Base-by-base conservation (phyloP, 1,139 yeast species). In the Diutina sp. region DNA sequence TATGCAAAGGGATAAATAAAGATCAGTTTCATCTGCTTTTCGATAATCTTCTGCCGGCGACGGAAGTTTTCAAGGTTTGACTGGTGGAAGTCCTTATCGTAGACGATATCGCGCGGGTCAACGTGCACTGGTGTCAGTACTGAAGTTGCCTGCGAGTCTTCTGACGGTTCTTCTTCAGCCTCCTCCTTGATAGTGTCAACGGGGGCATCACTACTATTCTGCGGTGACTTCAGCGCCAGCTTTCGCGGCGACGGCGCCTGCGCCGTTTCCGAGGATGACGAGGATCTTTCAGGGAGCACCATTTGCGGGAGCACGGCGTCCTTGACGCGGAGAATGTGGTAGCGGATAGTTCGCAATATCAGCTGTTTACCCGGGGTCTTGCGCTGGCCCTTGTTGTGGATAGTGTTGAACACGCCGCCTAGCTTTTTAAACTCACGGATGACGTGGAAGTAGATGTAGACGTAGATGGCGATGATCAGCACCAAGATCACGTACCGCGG, bases 1-100 rank as follows among this genome's bases (percentile, higher is more conserved):
- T 89, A 90, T 1, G 96, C 87, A 50, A 86, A 72, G 1, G 97
- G 97, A 67, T 90, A 90, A 50, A 90, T 77, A 67, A 90, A 89
- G 55, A 90, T 85, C 21, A 87, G 77, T 62, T 84, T 84, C 79
- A 89, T 83, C 69, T 90, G 96, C 59, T 84, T 84, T 64, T 85
- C 84, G 58, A 90, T 87, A 61, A 82, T 77, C 46, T 77, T 69
- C 61, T 89, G 84, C 38, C 93, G 75, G 58, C 74, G 70, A 60
- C 83, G 77, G 70, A 86, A 85, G 60, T 76, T 78, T 54, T 75
- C 62, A 67, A 84, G 74, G 58, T 84, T 81, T 57, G 85, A 86
- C 46, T 76, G 73, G 60, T 85, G 89, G 57, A 87, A 72, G 45
- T 73, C 74, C 14, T 72, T 68, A 56, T 70, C 67, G 58, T 63